Conservation (phyloP, 345 rosid genomes). For the Populus simonii region DNA sequence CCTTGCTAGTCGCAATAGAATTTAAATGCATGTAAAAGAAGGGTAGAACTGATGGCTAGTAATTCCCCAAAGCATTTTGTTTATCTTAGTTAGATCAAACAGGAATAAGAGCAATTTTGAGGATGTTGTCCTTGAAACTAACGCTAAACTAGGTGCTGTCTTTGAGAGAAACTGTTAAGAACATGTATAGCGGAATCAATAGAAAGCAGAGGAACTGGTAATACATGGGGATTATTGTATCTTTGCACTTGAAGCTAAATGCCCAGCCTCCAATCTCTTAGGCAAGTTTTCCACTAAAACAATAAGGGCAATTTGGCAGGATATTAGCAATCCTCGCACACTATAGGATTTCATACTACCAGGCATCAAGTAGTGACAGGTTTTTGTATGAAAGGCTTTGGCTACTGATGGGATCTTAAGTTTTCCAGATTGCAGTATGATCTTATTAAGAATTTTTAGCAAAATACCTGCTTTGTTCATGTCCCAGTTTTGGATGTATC, state of each 20-base stretch:
- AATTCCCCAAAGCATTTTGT: neutral
- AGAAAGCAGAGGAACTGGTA: neutral
- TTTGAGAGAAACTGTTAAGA: neutral
- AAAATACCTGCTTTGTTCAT: neutral
- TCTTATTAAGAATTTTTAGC: neutral
- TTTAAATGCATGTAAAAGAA: neutral
- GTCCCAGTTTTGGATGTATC: neutral
- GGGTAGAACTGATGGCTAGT: neutral
- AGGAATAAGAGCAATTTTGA: neutral
- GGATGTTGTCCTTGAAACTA: neutral
- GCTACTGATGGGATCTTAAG: too few relatives aligned
- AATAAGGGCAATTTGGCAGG: neutral
- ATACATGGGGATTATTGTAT: neutral
- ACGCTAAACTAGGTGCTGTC: neutral
- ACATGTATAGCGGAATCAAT: neutral
- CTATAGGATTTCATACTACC: neutral
- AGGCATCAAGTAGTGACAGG: neutral
- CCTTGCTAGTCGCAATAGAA: neutral
- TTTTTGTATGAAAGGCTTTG: neutral
- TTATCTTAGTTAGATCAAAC: neutral
- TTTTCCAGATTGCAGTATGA: too few relatives aligned
- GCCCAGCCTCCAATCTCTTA: neutral
- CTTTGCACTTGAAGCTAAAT: neutral
- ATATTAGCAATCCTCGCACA: neutral
- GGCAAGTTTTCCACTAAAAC: neutral